Evolutionary conservation across 148 eudicot species (phyloP).

Genomic region (Drosera capensis): DNA sequence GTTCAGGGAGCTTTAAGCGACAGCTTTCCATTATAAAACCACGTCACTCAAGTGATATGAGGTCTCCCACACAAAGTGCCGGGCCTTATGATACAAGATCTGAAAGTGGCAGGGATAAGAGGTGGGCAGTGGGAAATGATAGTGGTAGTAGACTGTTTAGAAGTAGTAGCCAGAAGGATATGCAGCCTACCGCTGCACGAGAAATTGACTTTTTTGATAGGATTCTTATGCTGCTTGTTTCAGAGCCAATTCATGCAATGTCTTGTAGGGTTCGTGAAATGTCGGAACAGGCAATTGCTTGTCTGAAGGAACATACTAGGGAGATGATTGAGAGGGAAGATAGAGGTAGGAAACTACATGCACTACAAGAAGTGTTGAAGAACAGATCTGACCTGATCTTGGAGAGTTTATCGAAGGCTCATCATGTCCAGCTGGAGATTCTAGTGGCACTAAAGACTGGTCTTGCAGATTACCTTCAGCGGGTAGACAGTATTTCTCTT

Average conservation of each 20-base stretch:
- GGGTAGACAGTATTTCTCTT: constrained; percentile 28
- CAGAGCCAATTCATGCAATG: constrained; percentile 56
- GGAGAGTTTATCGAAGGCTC: constrained; percentile 48
- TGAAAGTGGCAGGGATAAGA: constrained; percentile 41
- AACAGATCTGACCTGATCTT: constrained; percentile 58
- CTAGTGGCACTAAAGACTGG: constrained; percentile 63
- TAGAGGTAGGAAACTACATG: constrained; percentile 38
- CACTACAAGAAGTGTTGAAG: constrained; percentile 47
- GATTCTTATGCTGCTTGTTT: constrained; percentile 47
- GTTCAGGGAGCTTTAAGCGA: constrained; percentile 48
- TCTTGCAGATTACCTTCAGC: constrained; percentile 39
- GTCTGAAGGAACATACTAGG: constrained; percentile 44
- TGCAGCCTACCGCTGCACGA: constrained; percentile 21
- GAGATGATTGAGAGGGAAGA: constrained; percentile 47
- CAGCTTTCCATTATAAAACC: constrained; percentile 32
- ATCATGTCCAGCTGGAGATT: constrained; percentile 62
- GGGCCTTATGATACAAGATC: constrained; percentile 55
- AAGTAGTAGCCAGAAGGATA: constrained; percentile 29
- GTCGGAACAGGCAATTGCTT: constrained; percentile 31
- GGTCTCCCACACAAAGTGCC: constrained; percentile 45
- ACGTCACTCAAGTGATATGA: constrained; percentile 23
- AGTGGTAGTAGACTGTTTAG: constrained; percentile 30
- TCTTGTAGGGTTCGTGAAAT: constrained; percentile 55
- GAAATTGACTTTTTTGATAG: constrained; percentile 58
- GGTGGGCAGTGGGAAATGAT: constrained; percentile 27